phyloP scores from a whole-genome alignment of 257 asterid genomes.

The Lantana camara region DNA sequence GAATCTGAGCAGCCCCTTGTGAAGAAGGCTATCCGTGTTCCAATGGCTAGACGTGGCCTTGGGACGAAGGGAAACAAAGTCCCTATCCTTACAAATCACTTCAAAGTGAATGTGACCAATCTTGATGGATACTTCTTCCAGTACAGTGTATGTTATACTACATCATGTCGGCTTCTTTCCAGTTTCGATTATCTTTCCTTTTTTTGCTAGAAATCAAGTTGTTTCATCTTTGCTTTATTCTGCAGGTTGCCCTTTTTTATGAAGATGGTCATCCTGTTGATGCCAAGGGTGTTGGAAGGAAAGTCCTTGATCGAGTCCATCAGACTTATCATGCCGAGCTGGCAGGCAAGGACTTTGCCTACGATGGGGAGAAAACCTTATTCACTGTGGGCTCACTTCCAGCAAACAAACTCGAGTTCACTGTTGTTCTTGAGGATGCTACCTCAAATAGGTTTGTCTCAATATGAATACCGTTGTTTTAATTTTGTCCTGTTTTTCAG shows the following conservation, averaged over 20 bases:
- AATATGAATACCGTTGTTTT: neutral
- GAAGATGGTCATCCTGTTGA: slow-evolving; percentile 95
- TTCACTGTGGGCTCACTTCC: slow-evolving; percentile 90
- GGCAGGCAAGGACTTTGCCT: slow-evolving; percentile 76
- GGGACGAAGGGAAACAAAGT: slow-evolving; percentile 76
- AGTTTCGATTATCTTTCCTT: neutral
- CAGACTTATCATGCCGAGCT: slow-evolving; percentile 73
- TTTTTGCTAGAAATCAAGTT: neutral
- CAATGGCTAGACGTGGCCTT: slow-evolving; percentile 76
- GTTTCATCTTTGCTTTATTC: neutral
- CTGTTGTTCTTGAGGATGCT: slow-evolving; percentile 76
- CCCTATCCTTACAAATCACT: slow-evolving; percentile 80
- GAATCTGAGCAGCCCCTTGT: slow-evolving; percentile 41
- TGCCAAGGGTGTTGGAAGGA: slow-evolving; percentile 90
- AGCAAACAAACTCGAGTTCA: slow-evolving; percentile 71
- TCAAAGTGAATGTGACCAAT: slow-evolving; percentile 67
- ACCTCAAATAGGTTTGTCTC: slow-evolving; percentile 59
- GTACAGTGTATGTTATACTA: slow-evolving; percentile 63
- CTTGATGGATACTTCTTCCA: slow-evolving; percentile 76
- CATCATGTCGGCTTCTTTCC: neutral
- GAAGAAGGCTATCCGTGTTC: slow-evolving; percentile 55
- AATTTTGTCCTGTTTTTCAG: neutral
- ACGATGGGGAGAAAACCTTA: slow-evolving; percentile 88
- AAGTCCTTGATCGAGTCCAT: slow-evolving; percentile 74
- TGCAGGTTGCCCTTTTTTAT: slow-evolving; percentile 80